These are phyloP conservation scores for Salvia rosmarinus DNA, from an alignment of 257 asterid genomes.

Conservation along the genomic window DNA sequence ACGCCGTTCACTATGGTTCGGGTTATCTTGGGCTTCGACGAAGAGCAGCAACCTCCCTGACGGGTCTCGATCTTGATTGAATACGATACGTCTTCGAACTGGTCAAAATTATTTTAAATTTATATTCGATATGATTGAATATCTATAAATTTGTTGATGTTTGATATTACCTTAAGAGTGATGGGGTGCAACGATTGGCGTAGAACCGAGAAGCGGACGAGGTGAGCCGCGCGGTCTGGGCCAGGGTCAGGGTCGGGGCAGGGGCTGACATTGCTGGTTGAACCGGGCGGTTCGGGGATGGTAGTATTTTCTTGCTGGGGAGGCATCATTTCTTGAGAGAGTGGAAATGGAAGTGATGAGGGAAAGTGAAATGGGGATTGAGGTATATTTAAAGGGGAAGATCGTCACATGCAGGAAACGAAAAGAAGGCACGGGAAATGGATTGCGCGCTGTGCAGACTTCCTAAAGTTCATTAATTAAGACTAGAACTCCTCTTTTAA, in stretches of 20 bases:
- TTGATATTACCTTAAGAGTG: constrained; percentile 73
- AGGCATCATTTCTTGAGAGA: constrained; percentile 63
- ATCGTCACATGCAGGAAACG: constrained; percentile 46
- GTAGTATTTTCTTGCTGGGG: constrained; percentile 62
- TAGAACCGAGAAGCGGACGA: constrained; percentile 45
- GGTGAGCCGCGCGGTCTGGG: constrained; percentile 28
- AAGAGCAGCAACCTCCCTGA: constrained; percentile 38
- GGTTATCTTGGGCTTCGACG: constrained; percentile 48
- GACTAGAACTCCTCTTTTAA: constrained; percentile 29
- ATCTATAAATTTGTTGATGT: no score
- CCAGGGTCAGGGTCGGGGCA: constrained; percentile 37
- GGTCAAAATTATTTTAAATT: background rate
- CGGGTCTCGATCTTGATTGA: constrained; percentile 41
- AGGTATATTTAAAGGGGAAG: constrained; percentile 34
- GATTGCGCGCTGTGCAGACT: no score
- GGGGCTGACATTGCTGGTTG: constrained; percentile 52
- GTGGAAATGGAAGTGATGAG: background rate
- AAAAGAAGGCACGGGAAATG: constrained; percentile 56
- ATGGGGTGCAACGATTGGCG: constrained; percentile 57
- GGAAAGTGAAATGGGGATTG: constrained; percentile 20
- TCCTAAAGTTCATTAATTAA: constrained; percentile 22
- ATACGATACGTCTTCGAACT: constrained; percentile 84
- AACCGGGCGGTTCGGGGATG: constrained; percentile 45
- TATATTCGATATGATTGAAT: no score
- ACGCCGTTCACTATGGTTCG: constrained; percentile 56